phyloP scores from a whole-genome alignment of 805 yeast species.

The Yarrowia osloensis region DNA sequence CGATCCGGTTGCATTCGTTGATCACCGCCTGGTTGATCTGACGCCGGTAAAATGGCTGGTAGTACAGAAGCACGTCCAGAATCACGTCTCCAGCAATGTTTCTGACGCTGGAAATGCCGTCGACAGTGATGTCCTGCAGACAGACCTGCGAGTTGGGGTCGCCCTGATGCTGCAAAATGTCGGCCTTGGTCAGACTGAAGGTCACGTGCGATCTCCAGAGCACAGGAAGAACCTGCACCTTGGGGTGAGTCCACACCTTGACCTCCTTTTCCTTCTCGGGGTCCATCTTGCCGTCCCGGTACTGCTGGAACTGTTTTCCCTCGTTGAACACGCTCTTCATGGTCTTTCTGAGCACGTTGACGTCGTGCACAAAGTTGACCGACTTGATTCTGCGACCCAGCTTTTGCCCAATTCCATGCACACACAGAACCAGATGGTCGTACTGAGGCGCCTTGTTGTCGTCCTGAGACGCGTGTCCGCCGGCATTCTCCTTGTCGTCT shows the following conservation, averaged over 20 bases:
- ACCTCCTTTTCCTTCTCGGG: neutral
- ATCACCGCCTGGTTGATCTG: slow-evolving; percentile 66
- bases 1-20: slow-evolving; percentile 62
- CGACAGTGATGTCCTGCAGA: slow-evolving; percentile 67
- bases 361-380: slow-evolving; percentile 83
- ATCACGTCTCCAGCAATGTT: slow-evolving; percentile 83
- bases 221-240: slow-evolving; percentile 76
- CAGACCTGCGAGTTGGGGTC: slow-evolving; percentile 40
- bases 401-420: slow-evolving; percentile 94
- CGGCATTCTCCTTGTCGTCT: slow-evolving; percentile 16
- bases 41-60: slow-evolving; percentile 66
- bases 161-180: slow-evolving; percentile 32
- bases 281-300: neutral
- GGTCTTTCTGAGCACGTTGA: slow-evolving; percentile 55
- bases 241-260: slow-evolving; percentile 5
- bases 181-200: slow-evolving; percentile 36
- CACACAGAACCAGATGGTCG: slow-evolving; percentile 75
- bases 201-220: slow-evolving; percentile 76
- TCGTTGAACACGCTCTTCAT: slow-evolving; percentile 31
- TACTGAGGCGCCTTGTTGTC: slow-evolving; percentile 42
- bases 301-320: neutral
- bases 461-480: neutral
- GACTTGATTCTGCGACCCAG: slow-evolving; percentile 76
- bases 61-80: slow-evolving; percentile 73
- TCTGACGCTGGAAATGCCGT: slow-evolving; percentile 70